Evolutionary conservation across 257 asterid species (phyloP), one percentile per base, ranked within the genome.

Genomic region (Lantana camara): DNA sequence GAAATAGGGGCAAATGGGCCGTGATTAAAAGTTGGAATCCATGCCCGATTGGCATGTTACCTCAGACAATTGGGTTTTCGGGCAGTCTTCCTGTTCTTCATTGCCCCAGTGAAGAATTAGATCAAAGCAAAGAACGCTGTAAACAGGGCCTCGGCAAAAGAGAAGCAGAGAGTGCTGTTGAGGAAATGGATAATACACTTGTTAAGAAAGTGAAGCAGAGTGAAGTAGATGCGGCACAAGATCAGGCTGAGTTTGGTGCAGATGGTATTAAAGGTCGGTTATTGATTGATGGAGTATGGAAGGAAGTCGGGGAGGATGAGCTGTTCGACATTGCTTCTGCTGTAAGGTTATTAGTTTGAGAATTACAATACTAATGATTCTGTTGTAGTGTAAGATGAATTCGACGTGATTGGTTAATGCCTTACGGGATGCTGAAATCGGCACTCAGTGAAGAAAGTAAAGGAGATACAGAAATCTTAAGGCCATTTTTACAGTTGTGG

Each of bases 11-110:
- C 53, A 74, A 62, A 77, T 85, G 96, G 93, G 44, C 34, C 38
- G 78, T 83, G 49, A 66, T 60, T 0, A 76, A 87, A 68, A 73
- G 85, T 21, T 89, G 96, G 96, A 89, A 63, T 38, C 81, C 83
- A 44, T 85, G 98, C 44, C 97, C 98, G 23, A 80, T 87, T 17
- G 98, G 98, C 41, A 80, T 80, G 97, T 62, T 89, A 24, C 91
- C 95, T n/a, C 79, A 76, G 42, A 23, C 72, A 8, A 66, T 82
- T 51, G 86, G 96, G 54, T 85, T 82, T 27, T 82, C 91, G 0
- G 95, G 97, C 4, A 72, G 64, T 24, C 73, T 80, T 52, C 87
- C 96, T 0, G 47, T 71, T 73, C 89, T 92, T 47, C 83, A 75
- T 57, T 71, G 66, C 21, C 62, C 44, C 63, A 75, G 37, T 17